phyloP scores from a whole-genome alignment of 192 early-diverging fungal species.

The Coemansia sp. region DNA sequence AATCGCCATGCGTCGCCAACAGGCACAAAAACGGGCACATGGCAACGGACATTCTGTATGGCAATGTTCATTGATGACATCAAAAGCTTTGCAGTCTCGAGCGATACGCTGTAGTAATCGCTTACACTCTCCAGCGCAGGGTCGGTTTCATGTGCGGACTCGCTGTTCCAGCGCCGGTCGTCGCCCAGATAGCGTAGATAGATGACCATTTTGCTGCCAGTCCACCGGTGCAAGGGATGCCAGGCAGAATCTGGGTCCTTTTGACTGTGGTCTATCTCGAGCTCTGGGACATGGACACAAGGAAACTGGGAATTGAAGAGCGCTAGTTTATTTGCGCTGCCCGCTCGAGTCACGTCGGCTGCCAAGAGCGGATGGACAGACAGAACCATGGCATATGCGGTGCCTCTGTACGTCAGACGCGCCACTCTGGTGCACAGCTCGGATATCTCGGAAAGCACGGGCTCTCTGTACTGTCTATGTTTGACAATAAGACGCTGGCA shows the following conservation, averaged over 20 bases:
- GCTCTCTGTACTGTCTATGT: constrained; percentile 26
- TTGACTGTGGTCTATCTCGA: constrained; percentile 49
- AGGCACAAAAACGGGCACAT: constrained; percentile 63
- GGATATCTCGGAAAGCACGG: constrained; percentile 31
- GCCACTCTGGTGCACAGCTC: constrained; percentile 34
- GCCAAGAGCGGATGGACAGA: constrained; percentile 44
- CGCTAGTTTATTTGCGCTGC: constrained; percentile 19
- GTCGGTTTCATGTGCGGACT: constrained; percentile 15
- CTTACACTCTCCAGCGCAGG: constrained; percentile 11
- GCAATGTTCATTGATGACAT: constrained; percentile 70
- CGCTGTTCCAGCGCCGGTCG: constrained; percentile 14
- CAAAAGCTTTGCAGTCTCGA: constrained; percentile 61
- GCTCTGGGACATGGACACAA: constrained; percentile 39
- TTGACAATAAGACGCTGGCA: constrained; percentile 27
- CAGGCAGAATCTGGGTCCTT: constrained; percentile 30
- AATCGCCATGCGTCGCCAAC: constrained; percentile 51
- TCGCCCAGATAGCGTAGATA: constrained; percentile 51
- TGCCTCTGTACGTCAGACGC: constrained; percentile 30
- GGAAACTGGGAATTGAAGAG: constrained; percentile 48
- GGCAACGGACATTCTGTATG: constrained; percentile 65
- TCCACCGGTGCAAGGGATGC: constrained; percentile 72
- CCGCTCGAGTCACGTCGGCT: constrained; percentile 14
- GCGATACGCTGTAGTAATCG: constrained; percentile 55
- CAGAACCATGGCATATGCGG: constrained; percentile 31
- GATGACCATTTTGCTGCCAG: constrained; percentile 58